Evolutionary conservation across 176 grass and related monocot species (phyloP), one percentile per base, ranked within the genome.

Genomic region (Lolium rigidum): DNA sequence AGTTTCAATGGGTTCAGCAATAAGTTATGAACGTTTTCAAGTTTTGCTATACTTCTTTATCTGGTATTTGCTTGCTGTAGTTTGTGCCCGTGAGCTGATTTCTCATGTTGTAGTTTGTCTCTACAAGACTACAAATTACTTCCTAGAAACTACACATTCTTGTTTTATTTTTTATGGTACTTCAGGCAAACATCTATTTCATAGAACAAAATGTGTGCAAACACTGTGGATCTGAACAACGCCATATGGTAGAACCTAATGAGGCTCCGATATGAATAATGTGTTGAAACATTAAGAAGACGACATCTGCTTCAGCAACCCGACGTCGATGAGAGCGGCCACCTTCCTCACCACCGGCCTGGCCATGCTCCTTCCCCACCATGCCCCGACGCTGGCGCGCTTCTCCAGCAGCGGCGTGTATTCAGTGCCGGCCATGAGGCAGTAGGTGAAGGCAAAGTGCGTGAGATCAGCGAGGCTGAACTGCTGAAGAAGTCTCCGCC

Each of bases 391-490:
- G 41, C 61, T 51, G 2, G 79, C 73, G 15, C 38, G 25, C 22
- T 66, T 38, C 37, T 90, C 82, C 66, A 94, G 41, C 57, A 91
- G 1, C 0, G 54, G 6, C 1, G 38, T 56, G 5, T 78, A 72
- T 41, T 90, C 83, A 1, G 89, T 84, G 41, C 70, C 1, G 46
- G 70, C 41, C 86, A 94, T 73, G 16, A 94, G 20, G 76, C 77
- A 82, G 41, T 60, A 73, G 25, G 74, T 85, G n/a, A 44, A 0
- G 1, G 81, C 43, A 66, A 94, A 73, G 84, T 94, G 92, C 76
- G 71, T 84, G 44, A 94, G 39, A 39, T 94, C 89, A 13, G 92
- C 92, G 13, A 83, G 9, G n/a, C n/a, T n/a, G n/a, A n/a, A n/a
- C n/a, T n/a, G 77, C 84, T 91, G 82, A 89, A 1, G 84, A 54